These are phyloP conservation scores for Phytophthora palmivora DNA, from an alignment of 352 stramenopile species.

Conservation along the genomic window DNA sequence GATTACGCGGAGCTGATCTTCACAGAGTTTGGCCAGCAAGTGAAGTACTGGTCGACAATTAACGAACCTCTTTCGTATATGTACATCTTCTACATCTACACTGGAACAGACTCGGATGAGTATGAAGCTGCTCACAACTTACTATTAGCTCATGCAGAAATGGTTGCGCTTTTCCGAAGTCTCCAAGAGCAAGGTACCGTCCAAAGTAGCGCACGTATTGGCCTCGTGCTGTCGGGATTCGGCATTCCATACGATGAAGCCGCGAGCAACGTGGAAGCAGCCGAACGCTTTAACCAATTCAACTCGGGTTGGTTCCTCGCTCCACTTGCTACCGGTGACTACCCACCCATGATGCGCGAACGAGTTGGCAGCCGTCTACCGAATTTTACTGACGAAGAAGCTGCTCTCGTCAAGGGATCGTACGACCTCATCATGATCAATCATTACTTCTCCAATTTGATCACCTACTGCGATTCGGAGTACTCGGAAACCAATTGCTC, in stretches of 20 bases:
- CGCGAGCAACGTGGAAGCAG: slow-evolving; percentile 59
- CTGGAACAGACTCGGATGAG: slow-evolving; percentile 39
- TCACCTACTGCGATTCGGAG: slow-evolving; percentile 55
- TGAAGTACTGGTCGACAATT: slow-evolving; percentile 95
- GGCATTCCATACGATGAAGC: slow-evolving; percentile 79
- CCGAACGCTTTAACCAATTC: slow-evolving; percentile 88
- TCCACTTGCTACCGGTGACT: slow-evolving; percentile 91
- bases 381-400: slow-evolving; percentile 84
- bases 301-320: slow-evolving; percentile 92
- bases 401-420: slow-evolving; percentile 76
- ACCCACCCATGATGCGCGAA: slow-evolving; percentile 91
- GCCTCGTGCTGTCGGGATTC: slow-evolving; percentile 91
- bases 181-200: slow-evolving; percentile 57
- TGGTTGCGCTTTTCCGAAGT: slow-evolving; percentile 86
- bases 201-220: slow-evolving; percentile 75
- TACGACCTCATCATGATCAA: slow-evolving; percentile 96
- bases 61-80: slow-evolving; percentile 93
- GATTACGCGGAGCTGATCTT: slow-evolving; percentile 93
- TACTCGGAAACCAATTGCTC: slow-evolving; percentile 48
- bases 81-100: slow-evolving; percentile 85
- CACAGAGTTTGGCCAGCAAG: slow-evolving; percentile 88
- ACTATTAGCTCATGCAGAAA: slow-evolving; percentile 90
- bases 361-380: slow-evolving; percentile 83
- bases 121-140: slow-evolving; percentile 87
- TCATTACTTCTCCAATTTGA: slow-evolving; percentile 86